Conservation (phyloP, 176 grass and related monocot species). For the Juncus inflexus region DNA sequence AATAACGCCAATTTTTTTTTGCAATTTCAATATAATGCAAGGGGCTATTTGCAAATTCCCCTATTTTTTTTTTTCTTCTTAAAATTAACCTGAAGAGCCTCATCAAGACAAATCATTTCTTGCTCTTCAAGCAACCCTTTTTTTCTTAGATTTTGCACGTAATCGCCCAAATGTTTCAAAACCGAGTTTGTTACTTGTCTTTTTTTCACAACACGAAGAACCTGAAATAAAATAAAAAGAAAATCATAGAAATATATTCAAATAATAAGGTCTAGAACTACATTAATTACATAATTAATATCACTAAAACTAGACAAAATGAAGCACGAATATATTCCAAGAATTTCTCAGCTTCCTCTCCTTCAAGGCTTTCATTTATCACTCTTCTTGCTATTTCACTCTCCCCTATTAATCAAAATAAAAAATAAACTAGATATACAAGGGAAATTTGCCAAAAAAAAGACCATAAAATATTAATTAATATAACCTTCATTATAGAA, state of each 20-base stretch:
- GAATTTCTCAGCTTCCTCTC: conserved; percentile 86
- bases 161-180: conserved; percentile 75
- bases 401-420: conserved; percentile 48
- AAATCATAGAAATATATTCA: background rate
- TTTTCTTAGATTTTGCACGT: conserved; percentile 87
- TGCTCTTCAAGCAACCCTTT: conserved; percentile 83
- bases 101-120: conserved; percentile 71
- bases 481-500: conserved; percentile 93
- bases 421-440: no score
- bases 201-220: conserved; percentile 72
- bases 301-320: conserved; percentile 59
- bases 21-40: conserved; percentile 46
- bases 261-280: background rate
- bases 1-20: no score
- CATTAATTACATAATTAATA: conserved; percentile 1
- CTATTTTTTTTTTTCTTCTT: conserved; percentile 83
- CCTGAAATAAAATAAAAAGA: conserved; percentile 30
- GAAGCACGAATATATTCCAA: conserved; percentile 71
- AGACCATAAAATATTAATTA: conserved; percentile 45
- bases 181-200: conserved; percentile 96
- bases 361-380: conserved; percentile 78
- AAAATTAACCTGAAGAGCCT: conserved; percentile 69
- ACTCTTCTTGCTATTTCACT: conserved; percentile 71
- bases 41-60: conserved; percentile 52
- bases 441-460: background rate